phyloP scores from a whole-genome alignment of 371 early-diverging fungal species.

The Zopfochytrium polystomum region DNA sequence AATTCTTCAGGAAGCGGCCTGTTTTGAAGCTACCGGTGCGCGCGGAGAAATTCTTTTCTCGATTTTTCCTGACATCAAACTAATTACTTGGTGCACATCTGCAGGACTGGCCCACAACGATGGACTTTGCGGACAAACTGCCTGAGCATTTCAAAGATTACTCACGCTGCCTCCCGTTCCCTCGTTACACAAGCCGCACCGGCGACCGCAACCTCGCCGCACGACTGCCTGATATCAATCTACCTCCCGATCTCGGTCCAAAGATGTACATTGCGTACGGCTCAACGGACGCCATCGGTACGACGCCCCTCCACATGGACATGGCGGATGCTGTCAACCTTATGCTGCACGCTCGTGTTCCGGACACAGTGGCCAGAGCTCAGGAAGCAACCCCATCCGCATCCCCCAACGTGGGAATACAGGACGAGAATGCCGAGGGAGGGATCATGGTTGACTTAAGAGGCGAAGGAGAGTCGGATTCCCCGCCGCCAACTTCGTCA shows the following conservation, averaged over 20 bases:
- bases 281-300: constrained; percentile 64
- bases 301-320: constrained; percentile 69
- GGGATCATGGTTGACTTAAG: not conserved
- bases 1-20: constrained; percentile 19
- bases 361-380: constrained; percentile 12
- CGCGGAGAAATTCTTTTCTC: not conserved
- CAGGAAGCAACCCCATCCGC: not conserved
- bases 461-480: not conserved
- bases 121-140: constrained; percentile 50
- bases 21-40: constrained; percentile 42
- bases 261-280: too few species aligned
- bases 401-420: constrained; percentile 6
- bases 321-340: constrained; percentile 75
- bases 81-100: not conserved
- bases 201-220: too few species aligned
- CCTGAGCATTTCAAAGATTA: too few species aligned
- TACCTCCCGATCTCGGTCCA: constrained; percentile 69
- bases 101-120: constrained; percentile 68
- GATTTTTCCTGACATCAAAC: not conserved
- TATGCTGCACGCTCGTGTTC: constrained; percentile 61
- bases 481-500: not conserved
- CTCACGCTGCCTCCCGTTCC: constrained; percentile 56
- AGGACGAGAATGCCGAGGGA: constrained; percentile 16
- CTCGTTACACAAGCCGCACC: constrained; percentile 53
- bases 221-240: constrained; percentile 49